Base-by-base conservation (phyloP, 495 filamentous ascomycete species). In the Podospora bellae-mahoneyi region DNA sequence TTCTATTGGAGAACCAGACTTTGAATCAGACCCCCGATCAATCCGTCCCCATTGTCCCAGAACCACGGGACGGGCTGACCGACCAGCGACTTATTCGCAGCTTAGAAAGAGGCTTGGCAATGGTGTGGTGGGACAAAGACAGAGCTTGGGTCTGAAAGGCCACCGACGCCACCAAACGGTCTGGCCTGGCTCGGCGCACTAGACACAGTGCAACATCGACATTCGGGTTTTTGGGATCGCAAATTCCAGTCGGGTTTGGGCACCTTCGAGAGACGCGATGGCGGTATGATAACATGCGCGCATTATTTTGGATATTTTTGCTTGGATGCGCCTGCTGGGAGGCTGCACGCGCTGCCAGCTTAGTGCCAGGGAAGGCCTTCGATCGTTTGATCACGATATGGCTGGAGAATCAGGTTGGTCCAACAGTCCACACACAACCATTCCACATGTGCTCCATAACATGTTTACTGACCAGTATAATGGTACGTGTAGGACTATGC, bases 341-440 rank as follows among this genome's bases (percentile, higher is more conserved):
- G 28, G 39, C 57, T 23, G 65, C 57, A 20, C 15, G 13, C 5
- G 65, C 65, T 28, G 72, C 69, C 7, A 63, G 54, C 19, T 18
- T 80, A 61, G 80, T 86, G 18, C 80, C 79, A 0, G 89, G 89
- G 54, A 80, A 82, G 70, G 86, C 80, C 18, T 92, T 91, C 74
- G 83, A 92, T 76, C 81, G 87, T 10, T 85, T 92, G 67, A 84
- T 87, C 66, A 86, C 87, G 19, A 87, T 92, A 64, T 92, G 89
- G 89, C 82, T 92, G 7, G 89, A 92, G 77, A 92, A 91, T 70
- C 77, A 82, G 78, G 80, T 80, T 48, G 39, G 39, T 18, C 39
- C 39, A 48, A 48, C 7, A 48, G 6, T 48, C 39, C 39, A 48
- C 39, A 23, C 39, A 48, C 39, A 13, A 48, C 39, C 5, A 5